Conservation (phyloP, 2,329 filamentous ascomycete species). For the Arachnomyces sp. region DNA sequence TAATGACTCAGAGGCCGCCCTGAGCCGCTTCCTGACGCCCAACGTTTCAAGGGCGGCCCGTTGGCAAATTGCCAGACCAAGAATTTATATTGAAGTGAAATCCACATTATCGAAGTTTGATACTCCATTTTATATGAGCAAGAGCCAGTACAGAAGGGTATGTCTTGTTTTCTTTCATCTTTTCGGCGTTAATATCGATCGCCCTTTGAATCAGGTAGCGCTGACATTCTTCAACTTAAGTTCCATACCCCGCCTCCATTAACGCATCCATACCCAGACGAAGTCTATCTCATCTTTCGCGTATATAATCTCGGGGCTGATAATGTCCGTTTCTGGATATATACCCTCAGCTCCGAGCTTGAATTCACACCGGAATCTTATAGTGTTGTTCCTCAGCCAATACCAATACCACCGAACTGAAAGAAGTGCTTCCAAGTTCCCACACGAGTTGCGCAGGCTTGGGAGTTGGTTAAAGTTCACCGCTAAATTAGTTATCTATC, state of each 20-base stretch:
- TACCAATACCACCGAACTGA: too few relatives aligned
- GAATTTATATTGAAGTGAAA: neutral
- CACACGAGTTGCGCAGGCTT: too few relatives aligned
- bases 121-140: conserved; percentile 2
- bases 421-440: too few relatives aligned
- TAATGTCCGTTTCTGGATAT: neutral
- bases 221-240: neutral
- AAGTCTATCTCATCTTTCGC: neutral
- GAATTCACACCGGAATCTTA: neutral
- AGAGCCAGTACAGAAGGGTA: neutral
- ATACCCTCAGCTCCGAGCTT: neutral
- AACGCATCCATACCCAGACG: neutral
- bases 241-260: neutral
- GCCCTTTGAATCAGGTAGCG: too few relatives aligned
- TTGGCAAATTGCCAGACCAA: neutral
- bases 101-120: neutral
- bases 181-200: neutral
- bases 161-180: neutral
- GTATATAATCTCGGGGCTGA: neutral
- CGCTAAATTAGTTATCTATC: too few relatives aligned
- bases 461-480: too few relatives aligned
- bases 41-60: neutral
- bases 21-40: neutral
- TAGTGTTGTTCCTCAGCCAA: too few relatives aligned
- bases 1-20: neutral